phyloP scores from a whole-genome alignment of 1,284 basidiomycete species.

The Cutaneotrichosporon dermatis region DNA sequence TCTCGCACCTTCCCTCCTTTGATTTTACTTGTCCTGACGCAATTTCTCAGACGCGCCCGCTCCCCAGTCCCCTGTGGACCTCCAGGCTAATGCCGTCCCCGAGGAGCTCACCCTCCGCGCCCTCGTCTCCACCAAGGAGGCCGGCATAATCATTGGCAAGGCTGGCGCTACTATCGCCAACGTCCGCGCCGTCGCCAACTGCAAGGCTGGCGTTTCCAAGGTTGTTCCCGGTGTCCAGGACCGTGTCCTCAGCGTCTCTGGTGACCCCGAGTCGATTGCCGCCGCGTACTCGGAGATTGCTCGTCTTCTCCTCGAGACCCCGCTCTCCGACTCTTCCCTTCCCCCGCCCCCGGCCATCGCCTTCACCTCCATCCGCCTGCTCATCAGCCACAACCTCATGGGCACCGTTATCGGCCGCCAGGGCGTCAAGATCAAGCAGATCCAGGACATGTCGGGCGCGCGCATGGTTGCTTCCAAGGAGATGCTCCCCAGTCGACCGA shows the following conservation, averaged over 20 bases:
- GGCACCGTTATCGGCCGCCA: slow-evolving; percentile 96
- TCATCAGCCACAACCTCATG: slow-evolving; percentile 99
- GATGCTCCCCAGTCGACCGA: slow-evolving; percentile 98
- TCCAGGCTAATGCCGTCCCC: slow-evolving; percentile 11
- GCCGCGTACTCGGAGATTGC: slow-evolving; percentile 96
- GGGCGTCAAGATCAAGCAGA: slow-evolving; percentile 98
- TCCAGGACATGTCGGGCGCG: slow-evolving; percentile 94
- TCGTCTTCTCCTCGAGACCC: slow-evolving; percentile 72
- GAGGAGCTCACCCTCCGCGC: slow-evolving; percentile 77
- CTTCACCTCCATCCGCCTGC: slow-evolving; percentile 85
- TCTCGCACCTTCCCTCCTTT: neutral
- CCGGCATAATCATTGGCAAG: slow-evolving; percentile 92
- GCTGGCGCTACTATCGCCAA: slow-evolving; percentile 95
- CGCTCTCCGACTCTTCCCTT: slow-evolving; percentile 63
- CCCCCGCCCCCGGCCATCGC: slow-evolving; percentile 62
- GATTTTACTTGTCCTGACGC: neutral
- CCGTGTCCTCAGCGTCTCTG: slow-evolving; percentile 89
- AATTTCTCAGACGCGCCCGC: slow-evolving; percentile 21
- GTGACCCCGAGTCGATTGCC: slow-evolving; percentile 83
- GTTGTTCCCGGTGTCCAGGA: slow-evolving; percentile 96
- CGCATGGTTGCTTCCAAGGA: slow-evolving; percentile 98
- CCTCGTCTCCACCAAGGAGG: slow-evolving; percentile 92
- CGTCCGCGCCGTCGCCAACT: slow-evolving; percentile 87
- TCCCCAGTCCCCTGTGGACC: slow-evolving; percentile 32
- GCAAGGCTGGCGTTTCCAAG: slow-evolving; percentile 98